phyloP scores from a whole-genome alignment of 2,329 filamentous ascomycete species.

The Stachybotrys echinatus region DNA sequence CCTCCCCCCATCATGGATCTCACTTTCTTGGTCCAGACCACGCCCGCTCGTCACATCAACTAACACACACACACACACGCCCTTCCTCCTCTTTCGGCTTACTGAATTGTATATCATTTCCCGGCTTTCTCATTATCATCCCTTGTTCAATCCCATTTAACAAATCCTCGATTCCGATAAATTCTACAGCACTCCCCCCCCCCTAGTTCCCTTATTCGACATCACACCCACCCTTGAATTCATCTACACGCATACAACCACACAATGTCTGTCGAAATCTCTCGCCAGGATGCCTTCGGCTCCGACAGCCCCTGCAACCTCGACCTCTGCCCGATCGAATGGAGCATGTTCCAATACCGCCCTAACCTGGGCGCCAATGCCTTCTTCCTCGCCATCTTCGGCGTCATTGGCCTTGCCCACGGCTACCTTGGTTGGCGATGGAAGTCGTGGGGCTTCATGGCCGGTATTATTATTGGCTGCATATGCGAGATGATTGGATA shows the following conservation, averaged over 20 bases:
- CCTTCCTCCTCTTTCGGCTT: neutral
- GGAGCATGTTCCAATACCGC: slow-evolving; percentile 48
- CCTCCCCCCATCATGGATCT: neutral
- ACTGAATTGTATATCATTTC: no score
- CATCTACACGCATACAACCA: neutral
- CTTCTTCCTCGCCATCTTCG: slow-evolving; percentile 45
- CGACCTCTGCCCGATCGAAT: slow-evolving; percentile 38
- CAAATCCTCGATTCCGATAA: neutral
- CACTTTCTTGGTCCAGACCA: neutral
- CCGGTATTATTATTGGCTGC: slow-evolving; percentile 51
- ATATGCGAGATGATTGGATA: slow-evolving; percentile 58
- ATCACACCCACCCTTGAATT: neutral
- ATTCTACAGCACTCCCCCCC: neutral
- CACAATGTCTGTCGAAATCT: slow-evolving; percentile 3
- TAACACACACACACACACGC: neutral
- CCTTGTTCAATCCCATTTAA: no score
- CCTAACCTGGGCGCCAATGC: slow-evolving; percentile 49
- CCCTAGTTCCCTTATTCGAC: neutral
- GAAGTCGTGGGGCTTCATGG: slow-evolving; percentile 43
- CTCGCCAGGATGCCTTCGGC: slow-evolving; percentile 32
- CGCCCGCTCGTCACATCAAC: neutral
- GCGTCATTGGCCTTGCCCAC: slow-evolving; percentile 33
- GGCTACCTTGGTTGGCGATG: slow-evolving; percentile 38
- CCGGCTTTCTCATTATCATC: no score
- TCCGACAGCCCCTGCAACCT: slow-evolving; percentile 40